Evolutionary conservation across 2,329 filamentous ascomycete species (phyloP), one percentile per base, ranked within the genome.

Genomic region (Aspergillus aculeatus): DNA sequence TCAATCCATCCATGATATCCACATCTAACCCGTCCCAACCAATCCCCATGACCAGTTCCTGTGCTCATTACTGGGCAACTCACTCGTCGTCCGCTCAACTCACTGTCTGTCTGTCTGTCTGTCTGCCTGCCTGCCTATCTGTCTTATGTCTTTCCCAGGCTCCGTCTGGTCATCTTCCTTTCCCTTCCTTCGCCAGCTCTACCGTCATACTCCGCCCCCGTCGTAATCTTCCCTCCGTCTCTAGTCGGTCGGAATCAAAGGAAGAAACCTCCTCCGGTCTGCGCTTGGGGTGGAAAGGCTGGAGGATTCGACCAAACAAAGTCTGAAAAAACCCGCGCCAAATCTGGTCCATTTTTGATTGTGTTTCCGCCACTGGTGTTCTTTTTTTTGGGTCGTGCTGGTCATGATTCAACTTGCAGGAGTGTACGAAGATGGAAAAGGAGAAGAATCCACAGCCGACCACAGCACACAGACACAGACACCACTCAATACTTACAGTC

Each of bases 211-310:
- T 48, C 47, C 51, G 35, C 54, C 24, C 32, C 32, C 41, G 55
- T 50, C 52, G 48, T 56, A 65, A 57, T 62, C 50, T 63, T 63
- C 63, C 64, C 62, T 62, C 59, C 60, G 63, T 62, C 64, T n/a
- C 14, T 41, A 41, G 14, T 41, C 38, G 38, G 38, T 41, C 38
- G 38, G 63, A 68, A 58, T 64, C 65, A 66, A 50, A 47, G 62
- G 62, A 61, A 44, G 41, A 49, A 19, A 16, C 5, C 38, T 41
- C 32, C 32, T 35, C 38, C 38, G 38, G 16, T 41, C 38, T 41
- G 38, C 38, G 16, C 38, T 41, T 16, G 38, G 16, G 38, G 4
- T 16, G 38, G 38, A 14, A 41, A 19, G 26, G 38, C 38, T 7
- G 38, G 38, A 16, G 6, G 38, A 41, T 41, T 41, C 16, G 38